Evolutionary conservation across 2,329 filamentous ascomycete genomes (phyloP), one percentile per base, ranked within the genome.

Genomic region (Phaeophleospora eucalypticola): DNA sequence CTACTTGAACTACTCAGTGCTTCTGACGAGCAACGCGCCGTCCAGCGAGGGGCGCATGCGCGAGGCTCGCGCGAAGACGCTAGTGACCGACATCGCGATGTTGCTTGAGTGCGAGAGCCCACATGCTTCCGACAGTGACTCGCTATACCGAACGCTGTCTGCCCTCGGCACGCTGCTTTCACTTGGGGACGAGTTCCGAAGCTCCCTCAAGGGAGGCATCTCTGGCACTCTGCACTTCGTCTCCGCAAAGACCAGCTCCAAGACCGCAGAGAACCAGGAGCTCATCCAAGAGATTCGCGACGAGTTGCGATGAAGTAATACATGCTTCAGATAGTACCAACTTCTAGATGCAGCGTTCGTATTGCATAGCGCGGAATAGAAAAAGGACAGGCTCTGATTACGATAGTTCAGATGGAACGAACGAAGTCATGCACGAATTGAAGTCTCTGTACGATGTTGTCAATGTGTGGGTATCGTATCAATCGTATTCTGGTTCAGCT

Each of bases 1-100:
- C 0, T 83, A 86, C 49, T 84, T 97, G 64, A 97, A 98, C 68
- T 86, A 87, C 54, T 77, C 89, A 0, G 88, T 95, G 1, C 76
- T 90, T 9, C 77, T 87, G 4, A 79, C 77, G 2, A 58, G 58
- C 8, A 45, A 46, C 15, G 60, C 62, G 9, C 61, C 62, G 1
- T 39, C 63, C 3, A 49, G 41, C 3, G 58, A 63, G 35, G 58
- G 60, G 12, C 38, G 44, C 8, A 54, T 54, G 16, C 55, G 65
- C 9, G 64, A 66, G 42, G 56, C 58, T 17, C 51, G 65, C 19
- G 65, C 64, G 3, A 57, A 55, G 43, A 54, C 52, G 4, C 56
- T 65, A 4, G 49, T 68, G 12, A 57, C 60, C 16, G 62, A 64
- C 35, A 59, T 64, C 21, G 63, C 63, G 7, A 50, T 55, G 6